These are phyloP conservation scores for Suhomyces sp. DNA, from an alignment of 805 yeast genomes.

Conservation along the genomic window DNA sequence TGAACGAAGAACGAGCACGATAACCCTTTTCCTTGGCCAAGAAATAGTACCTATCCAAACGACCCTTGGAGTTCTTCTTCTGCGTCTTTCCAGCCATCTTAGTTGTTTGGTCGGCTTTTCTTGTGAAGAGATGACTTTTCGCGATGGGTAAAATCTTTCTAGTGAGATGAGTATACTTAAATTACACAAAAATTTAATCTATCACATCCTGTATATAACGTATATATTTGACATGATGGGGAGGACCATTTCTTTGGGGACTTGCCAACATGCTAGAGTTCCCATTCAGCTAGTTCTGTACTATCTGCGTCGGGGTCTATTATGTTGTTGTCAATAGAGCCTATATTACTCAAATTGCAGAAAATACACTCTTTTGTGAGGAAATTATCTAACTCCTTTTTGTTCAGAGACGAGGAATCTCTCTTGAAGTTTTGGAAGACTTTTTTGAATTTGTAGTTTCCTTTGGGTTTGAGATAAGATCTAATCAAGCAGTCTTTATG, in stretches of 20 bases:
- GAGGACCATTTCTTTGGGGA: not conserved
- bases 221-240: not conserved
- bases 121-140: not conserved
- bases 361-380: conserved; percentile 65
- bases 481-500: conserved; percentile 85
- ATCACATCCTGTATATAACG: not conserved
- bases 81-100: conserved; percentile 79
- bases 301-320: conserved; percentile 33
- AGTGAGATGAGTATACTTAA: conserved; percentile 1
- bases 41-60: conserved; percentile 95
- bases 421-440: conserved; percentile 54
- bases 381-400: conserved; percentile 55
- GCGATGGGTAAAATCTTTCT: not conserved
- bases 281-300: conserved; percentile 48
- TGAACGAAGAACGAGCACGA: conserved; percentile 98
- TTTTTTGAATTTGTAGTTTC: conserved; percentile 63
- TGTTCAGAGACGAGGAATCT: conserved; percentile 36
- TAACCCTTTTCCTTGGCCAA: conserved; percentile 98
- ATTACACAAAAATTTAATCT: not conserved
- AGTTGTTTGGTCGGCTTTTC: not conserved
- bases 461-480: conserved; percentile 53
- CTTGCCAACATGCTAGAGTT: conserved; percentile 22
- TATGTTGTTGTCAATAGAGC: conserved; percentile 63
- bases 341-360: conserved; percentile 73
- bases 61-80: conserved; percentile 96